Conservation (phyloP, 306 rosid species). For the Acacia crassicarpa region DNA sequence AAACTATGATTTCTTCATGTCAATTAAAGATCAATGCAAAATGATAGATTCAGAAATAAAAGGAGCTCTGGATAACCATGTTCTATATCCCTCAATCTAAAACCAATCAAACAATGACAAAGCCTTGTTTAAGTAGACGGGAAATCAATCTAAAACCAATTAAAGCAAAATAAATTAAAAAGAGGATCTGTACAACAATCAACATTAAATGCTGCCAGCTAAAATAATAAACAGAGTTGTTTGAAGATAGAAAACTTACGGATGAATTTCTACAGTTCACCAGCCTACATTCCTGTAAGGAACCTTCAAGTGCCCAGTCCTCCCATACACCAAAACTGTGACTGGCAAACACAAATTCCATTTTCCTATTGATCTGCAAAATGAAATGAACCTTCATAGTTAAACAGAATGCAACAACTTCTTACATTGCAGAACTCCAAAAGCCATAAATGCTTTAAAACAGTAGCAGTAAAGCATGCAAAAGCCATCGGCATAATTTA, state of each 20-base stretch:
- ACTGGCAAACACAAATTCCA: slow-evolving; percentile 95
- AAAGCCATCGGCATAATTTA: neutral
- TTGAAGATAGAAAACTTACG: slow-evolving; percentile 48
- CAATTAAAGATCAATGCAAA: neutral
- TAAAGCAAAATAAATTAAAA: neutral
- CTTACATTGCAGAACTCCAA: slow-evolving; percentile 7
- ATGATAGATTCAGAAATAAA: neutral
- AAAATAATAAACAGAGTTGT: slow-evolving; percentile 12
- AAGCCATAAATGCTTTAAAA: neutral
- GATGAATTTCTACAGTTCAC: slow-evolving; percentile 84
- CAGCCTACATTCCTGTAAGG: slow-evolving; percentile 85
- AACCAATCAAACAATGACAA: too few relatives aligned
- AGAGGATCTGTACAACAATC: neutral
- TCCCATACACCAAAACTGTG: slow-evolving; percentile 99
- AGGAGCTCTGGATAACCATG: neutral
- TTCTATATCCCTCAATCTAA: neutral
- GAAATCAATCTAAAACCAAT: neutral
- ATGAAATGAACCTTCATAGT: slow-evolving; percentile 22
- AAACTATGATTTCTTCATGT: neutral
- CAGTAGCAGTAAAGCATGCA: neutral
- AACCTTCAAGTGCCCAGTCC: slow-evolving; percentile 86
- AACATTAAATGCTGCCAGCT: neutral
- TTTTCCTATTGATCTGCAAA: slow-evolving; percentile 89
- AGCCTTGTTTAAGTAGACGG: too few relatives aligned
- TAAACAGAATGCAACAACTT: slow-evolving; percentile 16